phyloP scores from a whole-genome alignment of 78 protist species.

The Pigoraptor vietnamica region DNA sequence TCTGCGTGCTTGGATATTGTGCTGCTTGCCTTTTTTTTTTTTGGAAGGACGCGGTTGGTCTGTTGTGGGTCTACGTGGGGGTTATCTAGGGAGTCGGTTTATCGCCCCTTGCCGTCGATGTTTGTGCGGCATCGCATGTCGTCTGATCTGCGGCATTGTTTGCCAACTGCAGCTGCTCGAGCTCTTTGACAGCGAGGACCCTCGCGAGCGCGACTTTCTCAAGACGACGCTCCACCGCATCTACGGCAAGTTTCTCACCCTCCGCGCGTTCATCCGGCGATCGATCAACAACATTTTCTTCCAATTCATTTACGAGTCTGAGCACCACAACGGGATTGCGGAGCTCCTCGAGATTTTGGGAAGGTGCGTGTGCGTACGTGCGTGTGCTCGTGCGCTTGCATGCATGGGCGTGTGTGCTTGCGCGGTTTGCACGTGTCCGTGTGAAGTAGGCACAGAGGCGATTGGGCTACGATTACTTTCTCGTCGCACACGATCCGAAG shows the following conservation, averaged over 20 bases:
- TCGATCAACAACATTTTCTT: slow-evolving; percentile 78
- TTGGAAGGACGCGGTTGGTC: not conserved
- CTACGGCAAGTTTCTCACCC: slow-evolving; percentile 84
- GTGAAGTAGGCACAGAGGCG: too few species aligned
- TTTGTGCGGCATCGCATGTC: not conserved
- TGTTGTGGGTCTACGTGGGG: not conserved
- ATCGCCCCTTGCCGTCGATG: not conserved
- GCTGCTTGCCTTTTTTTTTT: not conserved
- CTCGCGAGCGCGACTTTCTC: slow-evolving; percentile 93
- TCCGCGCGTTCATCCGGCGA: slow-evolving; percentile 82
- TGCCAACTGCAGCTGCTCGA: slow-evolving; percentile 54
- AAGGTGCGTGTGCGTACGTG: not conserved
- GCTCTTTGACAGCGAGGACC: slow-evolving; percentile 92
- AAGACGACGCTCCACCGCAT: slow-evolving; percentile 92
- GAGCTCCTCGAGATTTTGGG: slow-evolving; percentile 90
- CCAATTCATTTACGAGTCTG: slow-evolving; percentile 58
- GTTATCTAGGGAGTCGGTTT: not conserved
- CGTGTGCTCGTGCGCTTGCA: not conserved
- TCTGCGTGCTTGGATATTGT: not conserved
- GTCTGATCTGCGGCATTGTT: not conserved
- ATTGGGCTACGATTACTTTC: too few species aligned
- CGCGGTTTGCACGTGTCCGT: too few species aligned
- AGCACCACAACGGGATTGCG: slow-evolving; percentile 81
- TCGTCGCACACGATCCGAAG: too few species aligned
- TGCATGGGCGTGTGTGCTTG: not conserved